These are phyloP conservation scores for Fonsecaea multimorphosa DNA, from an alignment of 2,329 filamentous ascomycete species.

Conservation along the genomic window DNA sequence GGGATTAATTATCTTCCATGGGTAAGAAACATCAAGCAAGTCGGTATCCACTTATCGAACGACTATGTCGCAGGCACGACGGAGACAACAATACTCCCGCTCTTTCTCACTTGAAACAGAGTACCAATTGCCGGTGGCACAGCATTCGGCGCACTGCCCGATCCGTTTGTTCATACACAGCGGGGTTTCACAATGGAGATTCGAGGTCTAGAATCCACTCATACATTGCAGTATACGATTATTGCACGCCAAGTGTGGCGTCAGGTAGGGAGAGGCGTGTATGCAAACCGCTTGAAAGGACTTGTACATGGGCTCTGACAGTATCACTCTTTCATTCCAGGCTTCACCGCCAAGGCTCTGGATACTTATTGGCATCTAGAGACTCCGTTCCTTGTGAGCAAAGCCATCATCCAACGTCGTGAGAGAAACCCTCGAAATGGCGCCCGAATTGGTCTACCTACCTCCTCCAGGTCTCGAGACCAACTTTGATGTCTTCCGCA, in stretches of 20 bases:
- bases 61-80: neutral
- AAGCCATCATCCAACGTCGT: neutral
- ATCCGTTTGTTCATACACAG: neutral
- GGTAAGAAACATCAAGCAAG: neutral
- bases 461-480: constrained; percentile 7
- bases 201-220: neutral
- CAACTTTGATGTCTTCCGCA: constrained; percentile 12
- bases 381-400: neutral
- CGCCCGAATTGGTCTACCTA: neutral
- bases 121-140: neutral
- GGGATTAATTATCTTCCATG: neutral
- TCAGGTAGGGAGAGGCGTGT: too few relatives aligned
- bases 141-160: neutral
- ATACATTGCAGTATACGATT: neutral
- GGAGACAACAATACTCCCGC: neutral
- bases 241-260: neutral
- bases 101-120: neutral
- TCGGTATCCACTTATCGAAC: neutral
- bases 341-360: neutral
- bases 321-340: neutral
- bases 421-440: neutral
- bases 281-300: neutral
- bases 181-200: neutral
- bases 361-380: neutral
- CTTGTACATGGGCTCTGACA: neutral